These are phyloP conservation scores for Sonneratia alba DNA, from an alignment of 345 rosid species.

Conservation along the genomic window DNA sequence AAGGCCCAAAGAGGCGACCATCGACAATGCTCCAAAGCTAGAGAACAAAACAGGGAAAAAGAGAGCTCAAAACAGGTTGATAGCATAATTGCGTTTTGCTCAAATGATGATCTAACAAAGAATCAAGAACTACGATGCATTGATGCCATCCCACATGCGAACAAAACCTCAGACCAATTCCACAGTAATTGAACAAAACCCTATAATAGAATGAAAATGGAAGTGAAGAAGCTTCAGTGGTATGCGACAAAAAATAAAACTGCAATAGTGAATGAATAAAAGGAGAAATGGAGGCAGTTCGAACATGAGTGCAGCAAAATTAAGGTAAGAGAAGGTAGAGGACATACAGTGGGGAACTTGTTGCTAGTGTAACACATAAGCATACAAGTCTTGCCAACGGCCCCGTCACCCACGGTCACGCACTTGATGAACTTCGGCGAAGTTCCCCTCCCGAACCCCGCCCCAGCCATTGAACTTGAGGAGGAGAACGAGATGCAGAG, in stretches of 20 bases:
- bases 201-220: background rate
- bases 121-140: no score
- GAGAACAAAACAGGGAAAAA: no score
- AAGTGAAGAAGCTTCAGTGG: background rate
- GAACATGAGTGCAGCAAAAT: background rate
- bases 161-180: no score
- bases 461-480: constrained; percentile 32
- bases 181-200: background rate
- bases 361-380: constrained; percentile 79
- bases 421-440: constrained; percentile 68
- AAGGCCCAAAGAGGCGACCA: no score
- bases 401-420: constrained; percentile 81
- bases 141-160: no score
- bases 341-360: constrained; percentile 75
- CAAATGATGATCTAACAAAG: no score
- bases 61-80: no score
- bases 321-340: background rate
- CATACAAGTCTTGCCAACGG: constrained; percentile 84
- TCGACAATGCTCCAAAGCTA: no score
- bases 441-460: background rate
- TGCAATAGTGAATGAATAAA: background rate
- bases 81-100: no score
- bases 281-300: background rate
- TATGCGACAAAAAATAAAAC: background rate
- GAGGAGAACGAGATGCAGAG: background rate